Conservation (phyloP, 371 early-diverging fungal genomes). For the Mucor circinelloides region DNA sequence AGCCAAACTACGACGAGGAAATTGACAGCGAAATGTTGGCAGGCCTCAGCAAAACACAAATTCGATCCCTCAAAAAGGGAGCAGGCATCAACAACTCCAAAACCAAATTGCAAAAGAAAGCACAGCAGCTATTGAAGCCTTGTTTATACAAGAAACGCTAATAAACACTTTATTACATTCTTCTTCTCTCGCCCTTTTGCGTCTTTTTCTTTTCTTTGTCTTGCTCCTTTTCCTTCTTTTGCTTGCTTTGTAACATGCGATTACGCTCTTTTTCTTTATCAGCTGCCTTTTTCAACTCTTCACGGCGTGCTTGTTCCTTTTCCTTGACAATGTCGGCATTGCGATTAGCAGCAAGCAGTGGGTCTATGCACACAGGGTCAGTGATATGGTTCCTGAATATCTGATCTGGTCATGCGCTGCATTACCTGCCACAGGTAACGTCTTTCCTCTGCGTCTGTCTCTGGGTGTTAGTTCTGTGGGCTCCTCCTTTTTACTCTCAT, state of each 20-base stretch:
- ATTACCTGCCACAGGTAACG: constrained; percentile 28
- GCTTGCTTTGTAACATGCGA: constrained; percentile 53
- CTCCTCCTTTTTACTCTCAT: constrained; percentile 35
- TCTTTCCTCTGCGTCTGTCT: constrained; percentile 44
- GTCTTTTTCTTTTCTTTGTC: constrained; percentile 57
- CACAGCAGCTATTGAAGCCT: constrained; percentile 75
- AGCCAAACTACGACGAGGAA: constrained; percentile 28
- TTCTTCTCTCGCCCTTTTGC: constrained; percentile 54
- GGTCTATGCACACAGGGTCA: constrained; percentile 33
- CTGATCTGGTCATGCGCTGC: background rate
- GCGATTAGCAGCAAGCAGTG: constrained; percentile 47
- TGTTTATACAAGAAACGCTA: constrained; percentile 91
- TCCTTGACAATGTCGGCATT: constrained; percentile 56
- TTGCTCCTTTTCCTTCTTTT: constrained; percentile 40
- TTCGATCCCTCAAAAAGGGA: constrained; percentile 50
- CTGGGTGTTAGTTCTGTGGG: constrained; percentile 1
- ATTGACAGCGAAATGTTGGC: constrained; percentile 35
- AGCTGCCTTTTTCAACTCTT: constrained; percentile 54
- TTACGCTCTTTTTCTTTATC: constrained; percentile 62
- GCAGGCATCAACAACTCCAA: constrained; percentile 33
- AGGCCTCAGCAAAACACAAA: constrained; percentile 51
- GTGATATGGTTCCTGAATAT: background rate
- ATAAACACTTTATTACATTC: constrained; percentile 42
- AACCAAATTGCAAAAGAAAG: constrained; percentile 38
- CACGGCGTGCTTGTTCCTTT: constrained; percentile 50